These are phyloP conservation scores for Trichoderma gamsii DNA, from an alignment of 495 filamentous ascomycete genomes.

Conservation along the genomic window DNA sequence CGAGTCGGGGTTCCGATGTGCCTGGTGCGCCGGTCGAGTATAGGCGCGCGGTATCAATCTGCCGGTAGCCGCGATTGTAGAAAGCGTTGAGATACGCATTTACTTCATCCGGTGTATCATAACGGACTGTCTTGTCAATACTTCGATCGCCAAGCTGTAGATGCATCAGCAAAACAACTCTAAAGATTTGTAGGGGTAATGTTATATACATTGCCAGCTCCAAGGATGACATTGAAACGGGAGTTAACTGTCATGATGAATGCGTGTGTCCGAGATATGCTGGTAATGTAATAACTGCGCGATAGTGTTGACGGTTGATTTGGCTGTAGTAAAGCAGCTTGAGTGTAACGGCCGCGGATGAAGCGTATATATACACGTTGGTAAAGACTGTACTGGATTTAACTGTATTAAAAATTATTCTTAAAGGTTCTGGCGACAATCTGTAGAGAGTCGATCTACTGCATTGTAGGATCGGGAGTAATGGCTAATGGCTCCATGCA, in stretches of 20 bases:
- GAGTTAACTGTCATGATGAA: conserved; percentile 5
- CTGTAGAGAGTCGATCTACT: neutral
- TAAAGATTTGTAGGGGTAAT: too few species aligned
- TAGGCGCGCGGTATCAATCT: neutral
- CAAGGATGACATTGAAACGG: conserved; percentile 20
- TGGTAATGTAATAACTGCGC: neutral
- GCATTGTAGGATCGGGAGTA: neutral
- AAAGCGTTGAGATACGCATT: conserved; percentile 7
- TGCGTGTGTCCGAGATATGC: neutral
- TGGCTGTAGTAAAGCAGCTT: neutral
- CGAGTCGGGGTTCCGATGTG: conserved; percentile 25
- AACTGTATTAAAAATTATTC: too few species aligned
- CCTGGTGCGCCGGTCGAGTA: conserved; percentile 17
- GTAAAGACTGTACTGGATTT: too few species aligned
- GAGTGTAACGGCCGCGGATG: neutral
- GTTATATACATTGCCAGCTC: conserved; percentile 17
- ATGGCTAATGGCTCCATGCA: neutral
- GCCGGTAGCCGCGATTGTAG: neutral
- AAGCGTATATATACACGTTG: neutral
- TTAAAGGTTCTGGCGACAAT: too few species aligned
- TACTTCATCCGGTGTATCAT: conserved; percentile 22
- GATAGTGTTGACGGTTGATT: neutral
- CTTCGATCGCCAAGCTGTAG: conserved; percentile 20
- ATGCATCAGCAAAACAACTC: neutral
- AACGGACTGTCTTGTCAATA: conserved; percentile 17